Evolutionary conservation across 139 green algal species (phyloP), one percentile per base, ranked within the genome.

Genomic region (Trebouxia sp.): DNA sequence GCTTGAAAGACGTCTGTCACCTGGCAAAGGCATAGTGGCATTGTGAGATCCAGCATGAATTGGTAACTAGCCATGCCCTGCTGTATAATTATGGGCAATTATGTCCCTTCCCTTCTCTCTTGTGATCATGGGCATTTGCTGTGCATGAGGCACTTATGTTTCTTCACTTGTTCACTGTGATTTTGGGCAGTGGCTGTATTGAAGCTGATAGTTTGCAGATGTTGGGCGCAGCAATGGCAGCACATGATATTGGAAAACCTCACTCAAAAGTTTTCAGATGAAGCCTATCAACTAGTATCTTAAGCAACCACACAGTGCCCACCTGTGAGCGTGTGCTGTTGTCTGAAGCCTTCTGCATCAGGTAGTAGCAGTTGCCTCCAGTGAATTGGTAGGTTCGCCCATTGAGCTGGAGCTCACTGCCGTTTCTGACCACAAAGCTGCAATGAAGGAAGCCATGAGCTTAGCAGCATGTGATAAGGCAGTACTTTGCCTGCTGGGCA

Each of bases 1-100:
- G n/a, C 42, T 35, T 70, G 43, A 48, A 84, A 82, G 11, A 76
- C 72, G 48, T 79, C 42, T 51, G 69, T 77, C 22, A 80, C 48
- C 48, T 67, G 43, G 30, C 48, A 80, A 30, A 47, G 22, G 24
- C 2, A 37, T 5, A 38, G 4, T 42, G 8, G 15, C 9, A 42
- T 12, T 6, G n/a, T n/a, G n/a, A n/a, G n/a, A n/a, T n/a, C n/a
- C n/a, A n/a, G n/a, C n/a, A n/a, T n/a, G n/a, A n/a, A n/a, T n/a
- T n/a, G n/a, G n/a, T n/a, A n/a, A n/a, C n/a, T n/a, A n/a, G n/a
- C n/a, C n/a, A n/a, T n/a, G n/a, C n/a, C n/a, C n/a, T n/a, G n/a
- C n/a, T n/a, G n/a, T n/a, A n/a, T n/a, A n/a, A n/a, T n/a, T n/a
- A n/a, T n/a, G n/a, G n/a, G n/a, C n/a, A n/a, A n/a, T n/a, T n/a